These are phyloP conservation scores for Brassica carinata DNA, from an alignment of 345 rosid species.

Conservation along the genomic window DNA sequence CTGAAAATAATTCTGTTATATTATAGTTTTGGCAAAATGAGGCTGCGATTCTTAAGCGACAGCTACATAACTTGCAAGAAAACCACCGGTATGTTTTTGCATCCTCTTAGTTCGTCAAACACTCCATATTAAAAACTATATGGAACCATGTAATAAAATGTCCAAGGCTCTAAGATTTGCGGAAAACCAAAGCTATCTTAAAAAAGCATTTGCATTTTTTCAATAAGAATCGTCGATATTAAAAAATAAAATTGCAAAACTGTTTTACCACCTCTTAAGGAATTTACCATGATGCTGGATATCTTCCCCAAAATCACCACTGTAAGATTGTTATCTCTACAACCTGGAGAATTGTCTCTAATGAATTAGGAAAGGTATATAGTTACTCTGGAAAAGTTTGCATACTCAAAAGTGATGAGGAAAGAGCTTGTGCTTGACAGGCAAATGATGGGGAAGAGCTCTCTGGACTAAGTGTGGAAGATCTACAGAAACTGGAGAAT, in stretches of 20 bases:
- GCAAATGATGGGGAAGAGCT: constrained; percentile 80
- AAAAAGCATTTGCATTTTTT: not conserved
- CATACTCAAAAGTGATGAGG: constrained; percentile 14
- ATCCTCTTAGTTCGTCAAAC: not conserved
- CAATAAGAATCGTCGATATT: not conserved
- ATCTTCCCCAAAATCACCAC: constrained; percentile 22
- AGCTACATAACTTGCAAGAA: constrained; percentile 72
- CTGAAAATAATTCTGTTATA: constrained; percentile 31
- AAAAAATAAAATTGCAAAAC: not conserved
- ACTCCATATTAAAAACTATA: constrained; percentile 3
- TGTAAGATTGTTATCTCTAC: not conserved
- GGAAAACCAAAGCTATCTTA: constrained; percentile 3
- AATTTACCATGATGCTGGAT: constrained; percentile 22
- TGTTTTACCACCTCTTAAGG: constrained; percentile 17
- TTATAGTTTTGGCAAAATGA: constrained; percentile 84
- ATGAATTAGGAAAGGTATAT: constrained; percentile 3
- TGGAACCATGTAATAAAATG: constrained; percentile 4
- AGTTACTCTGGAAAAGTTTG: constrained; percentile 9
- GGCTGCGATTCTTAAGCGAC: constrained; percentile 68
- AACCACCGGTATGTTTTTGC: constrained; percentile 63
- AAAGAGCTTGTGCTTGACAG: constrained; percentile 42
- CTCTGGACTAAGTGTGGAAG: constrained; percentile 61
- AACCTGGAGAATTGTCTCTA: not conserved
- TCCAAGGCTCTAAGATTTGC: constrained; percentile 9
- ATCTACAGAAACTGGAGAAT: constrained; percentile 67